Evolutionary conservation across 441 rosid genomes (phyloP), one percentile per base, ranked within the genome.

Genomic region (Pelargonium cotyledonis): DNA sequence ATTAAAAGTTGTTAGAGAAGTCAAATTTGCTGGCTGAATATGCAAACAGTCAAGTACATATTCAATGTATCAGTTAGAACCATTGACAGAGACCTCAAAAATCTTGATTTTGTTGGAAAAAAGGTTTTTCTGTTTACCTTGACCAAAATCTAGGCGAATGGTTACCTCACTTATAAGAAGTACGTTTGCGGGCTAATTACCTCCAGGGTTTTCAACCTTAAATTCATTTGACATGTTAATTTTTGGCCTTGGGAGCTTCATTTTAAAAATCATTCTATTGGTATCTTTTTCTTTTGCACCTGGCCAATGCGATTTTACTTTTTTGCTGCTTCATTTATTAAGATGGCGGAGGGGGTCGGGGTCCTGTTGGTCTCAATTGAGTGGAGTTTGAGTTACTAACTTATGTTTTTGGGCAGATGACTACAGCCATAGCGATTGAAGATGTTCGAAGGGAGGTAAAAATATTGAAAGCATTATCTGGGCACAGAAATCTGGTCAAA

Each of bases 391-490:
- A 35, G 38, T 49, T 31, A 44, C 49, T 61, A 65, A 70, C 19
- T 55, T 41, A 51, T 65, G 44, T 57, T 57, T 66, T 66, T 72
- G 71, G 74, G 76, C 85, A 88, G 93, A 88, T 88, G 93, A 80
- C 89, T 51, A 68, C 90, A 68, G 70, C 85, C 29, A 69, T 86
- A 78, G 70, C 90, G 0, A 72, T 83, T 70, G 92, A 88, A 79
- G 92, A 88, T 76, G 89, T 85, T 73, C 83, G 87, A 38, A 73
- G 87, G 68, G 90, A 85, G 73, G 90, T 85, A 77, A 85, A 85
- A 66, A 72, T 88, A 69, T 55, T 88, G 72, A 84, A 82, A 83
- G 84, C 83, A 67, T 63, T 84, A 66, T 84, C 87, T 1, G 84
- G 85, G 15, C 87, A 84, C 74, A 79, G 70, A 46, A 84, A 88